A percentile compares a stretch with the other conserved stretches of the same genome.
Evolutionary conservation across 78 protist genomes (phyloP).

Genomic region (Dictyostelium citrinum): DNA sequence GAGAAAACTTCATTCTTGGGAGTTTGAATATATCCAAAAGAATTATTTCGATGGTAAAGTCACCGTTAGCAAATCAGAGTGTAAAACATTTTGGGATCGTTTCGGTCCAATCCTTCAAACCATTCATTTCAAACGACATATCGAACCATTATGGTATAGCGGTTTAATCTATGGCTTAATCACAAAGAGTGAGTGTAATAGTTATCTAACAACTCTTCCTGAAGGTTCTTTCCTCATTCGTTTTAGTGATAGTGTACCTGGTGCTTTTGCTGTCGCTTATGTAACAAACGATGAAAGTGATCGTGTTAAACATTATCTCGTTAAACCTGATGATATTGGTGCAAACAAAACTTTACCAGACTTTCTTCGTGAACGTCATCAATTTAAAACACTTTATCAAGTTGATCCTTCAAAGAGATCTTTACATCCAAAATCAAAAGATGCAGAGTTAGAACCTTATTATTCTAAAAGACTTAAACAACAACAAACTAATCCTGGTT

Average conservation of each 20-base stretch:
- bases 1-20: slow-evolving; percentile 64
- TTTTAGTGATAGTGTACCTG: slow-evolving; percentile 69
- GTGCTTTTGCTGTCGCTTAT: slow-evolving; percentile 78
- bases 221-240: slow-evolving; percentile 78
- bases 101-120: slow-evolving; percentile 77
- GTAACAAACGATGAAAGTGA: slow-evolving; percentile 77
- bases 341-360: slow-evolving; percentile 72
- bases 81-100: slow-evolving; percentile 67
- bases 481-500: slow-evolving; percentile 50
- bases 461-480: slow-evolving; percentile 43
- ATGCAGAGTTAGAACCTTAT: slow-evolving; percentile 10
- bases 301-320: slow-evolving; percentile 75
- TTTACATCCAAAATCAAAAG: slow-evolving; percentile 35
- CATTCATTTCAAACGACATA: slow-evolving; percentile 77
- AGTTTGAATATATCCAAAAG: slow-evolving; percentile 66
- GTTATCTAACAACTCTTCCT: neutral
- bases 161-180: slow-evolving; percentile 72
- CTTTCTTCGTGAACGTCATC: slow-evolving; percentile 53
- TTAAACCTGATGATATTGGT: slow-evolving; percentile 81
- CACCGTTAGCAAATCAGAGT: slow-evolving; percentile 26
- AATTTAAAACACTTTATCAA: slow-evolving; percentile 47
- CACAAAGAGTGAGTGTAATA: slow-evolving; percentile 66
- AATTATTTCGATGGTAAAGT: slow-evolving; percentile 45
- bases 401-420: slow-evolving; percentile 43
- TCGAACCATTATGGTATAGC: slow-evolving; percentile 56